Percentiles rank a stretch among this genome's conserved stretches.
Evolutionary conservation across 1,284 basidiomycete species (phyloP).

Genomic region (Cryptococcus jaspeensis): DNA sequence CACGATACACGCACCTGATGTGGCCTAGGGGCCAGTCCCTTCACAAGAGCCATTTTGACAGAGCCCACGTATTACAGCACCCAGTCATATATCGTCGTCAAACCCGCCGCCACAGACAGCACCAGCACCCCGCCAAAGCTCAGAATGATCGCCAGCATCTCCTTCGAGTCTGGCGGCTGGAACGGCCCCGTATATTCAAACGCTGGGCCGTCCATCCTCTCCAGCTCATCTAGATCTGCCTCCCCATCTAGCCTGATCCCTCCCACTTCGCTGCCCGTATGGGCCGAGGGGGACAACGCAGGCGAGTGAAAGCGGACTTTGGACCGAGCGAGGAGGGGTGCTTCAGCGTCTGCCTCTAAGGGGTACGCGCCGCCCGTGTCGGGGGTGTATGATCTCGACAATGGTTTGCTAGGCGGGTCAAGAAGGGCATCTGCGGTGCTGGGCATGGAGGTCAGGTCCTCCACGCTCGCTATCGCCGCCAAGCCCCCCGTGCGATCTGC

Average conservation of each 20-base stretch:
- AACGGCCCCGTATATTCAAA: constrained; percentile 26
- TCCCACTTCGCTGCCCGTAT: not conserved
- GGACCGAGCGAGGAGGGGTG: not conserved
- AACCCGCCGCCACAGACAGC: constrained; percentile 34
- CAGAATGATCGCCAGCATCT: constrained; percentile 29
- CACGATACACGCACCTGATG: too few relatives aligned
- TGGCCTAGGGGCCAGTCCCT: too few relatives aligned
- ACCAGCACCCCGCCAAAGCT: constrained; percentile 27
- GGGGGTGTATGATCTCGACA: not conserved
- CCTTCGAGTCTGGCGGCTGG: constrained; percentile 30
- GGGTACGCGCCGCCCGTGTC: not conserved
- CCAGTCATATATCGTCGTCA: constrained; percentile 47
- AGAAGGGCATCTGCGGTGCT: constrained; percentile 1
- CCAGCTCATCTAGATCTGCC: not conserved
- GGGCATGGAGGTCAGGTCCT: constrained; percentile 1
- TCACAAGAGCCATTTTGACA: too few relatives aligned
- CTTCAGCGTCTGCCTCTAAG: not conserved
- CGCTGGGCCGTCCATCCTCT: constrained; percentile 4
- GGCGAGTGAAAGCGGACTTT: not conserved
- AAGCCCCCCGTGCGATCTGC: not conserved
- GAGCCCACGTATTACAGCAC: constrained; percentile 24
- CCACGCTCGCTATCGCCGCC: constrained; percentile 3
- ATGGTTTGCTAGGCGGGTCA: not conserved
- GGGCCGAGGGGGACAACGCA: not conserved
- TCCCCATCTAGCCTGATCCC: not conserved